Evolutionary conservation across 345 rosid genomes (phyloP).

Genomic region (Populus nigra): DNA sequence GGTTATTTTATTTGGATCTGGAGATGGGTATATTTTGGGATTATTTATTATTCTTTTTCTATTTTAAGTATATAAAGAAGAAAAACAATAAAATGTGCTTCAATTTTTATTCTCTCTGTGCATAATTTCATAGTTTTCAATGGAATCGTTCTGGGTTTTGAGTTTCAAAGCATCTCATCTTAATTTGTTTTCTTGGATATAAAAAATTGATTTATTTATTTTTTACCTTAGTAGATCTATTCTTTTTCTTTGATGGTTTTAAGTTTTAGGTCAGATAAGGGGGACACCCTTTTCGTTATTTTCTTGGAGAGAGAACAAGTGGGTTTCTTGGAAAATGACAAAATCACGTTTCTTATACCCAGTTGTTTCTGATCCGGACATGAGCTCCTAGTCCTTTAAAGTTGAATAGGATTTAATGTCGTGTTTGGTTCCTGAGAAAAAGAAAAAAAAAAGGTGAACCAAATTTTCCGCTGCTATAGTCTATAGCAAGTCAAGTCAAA

Average conservation of each 20-base stretch:
- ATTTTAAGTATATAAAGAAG: constrained; percentile 15
- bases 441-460: background rate
- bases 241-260: background rate
- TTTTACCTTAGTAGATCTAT: constrained; percentile 14
- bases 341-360: background rate
- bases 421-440: constrained; percentile 26
- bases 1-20: constrained; percentile 11
- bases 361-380: constrained; percentile 1
- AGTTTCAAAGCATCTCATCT: background rate
- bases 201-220: background rate
- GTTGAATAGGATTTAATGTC: background rate
- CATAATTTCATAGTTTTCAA: background rate
- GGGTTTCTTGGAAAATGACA: constrained; percentile 6
- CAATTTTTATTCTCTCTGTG: constrained; percentile 5
- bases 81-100: constrained; percentile 3
- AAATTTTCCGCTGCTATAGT: background rate
- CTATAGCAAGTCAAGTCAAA: background rate
- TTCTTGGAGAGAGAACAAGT: background rate
- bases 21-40: background rate
- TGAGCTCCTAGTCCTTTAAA: background rate
- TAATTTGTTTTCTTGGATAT: background rate
- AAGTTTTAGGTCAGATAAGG: constrained; percentile 8
- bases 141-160: constrained; percentile 4
- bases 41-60: background rate
- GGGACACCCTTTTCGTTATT: background rate